These are phyloP conservation scores for Fusarium chaquense DNA, from an alignment of 2,329 filamentous ascomycete genomes.

Conservation along the genomic window DNA sequence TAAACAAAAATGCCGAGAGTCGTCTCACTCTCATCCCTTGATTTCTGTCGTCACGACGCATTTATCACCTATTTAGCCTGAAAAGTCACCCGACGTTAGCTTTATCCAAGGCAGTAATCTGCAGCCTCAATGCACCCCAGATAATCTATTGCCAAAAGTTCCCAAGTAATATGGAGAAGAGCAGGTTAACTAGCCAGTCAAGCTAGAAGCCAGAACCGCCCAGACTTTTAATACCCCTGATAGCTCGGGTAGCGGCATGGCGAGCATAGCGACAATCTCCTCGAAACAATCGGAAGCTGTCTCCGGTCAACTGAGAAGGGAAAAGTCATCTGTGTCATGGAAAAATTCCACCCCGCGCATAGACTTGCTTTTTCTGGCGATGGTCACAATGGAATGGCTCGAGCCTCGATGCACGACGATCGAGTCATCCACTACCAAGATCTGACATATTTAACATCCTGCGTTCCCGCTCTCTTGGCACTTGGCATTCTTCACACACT, in stretches of 20 bases:
- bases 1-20: conserved; percentile 6
- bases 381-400: background rate
- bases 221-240: background rate
- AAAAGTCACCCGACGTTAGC: background rate
- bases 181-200: background rate
- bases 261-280: background rate
- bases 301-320: background rate
- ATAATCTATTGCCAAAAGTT: background rate
- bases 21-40: background rate
- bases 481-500: conserved; percentile 18
- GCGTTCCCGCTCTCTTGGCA: conserved; percentile 12
- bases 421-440: background rate
- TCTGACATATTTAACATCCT: conserved; percentile 13
- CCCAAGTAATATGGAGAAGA: background rate
- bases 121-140: background rate
- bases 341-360: background rate
- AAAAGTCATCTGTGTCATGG: background rate
- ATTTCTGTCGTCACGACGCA: background rate
- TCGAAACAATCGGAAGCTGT: background rate
- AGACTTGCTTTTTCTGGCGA: background rate
- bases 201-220: background rate
- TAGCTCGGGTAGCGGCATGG: background rate
- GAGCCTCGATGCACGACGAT: background rate
- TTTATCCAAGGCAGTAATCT: background rate
- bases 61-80: background rate